A percentile compares a stretch with the other conserved stretches of the same genome.
phyloP scores from a whole-genome alignment of 2,329 filamentous ascomycete species.

The Clathrospora elynae region DNA sequence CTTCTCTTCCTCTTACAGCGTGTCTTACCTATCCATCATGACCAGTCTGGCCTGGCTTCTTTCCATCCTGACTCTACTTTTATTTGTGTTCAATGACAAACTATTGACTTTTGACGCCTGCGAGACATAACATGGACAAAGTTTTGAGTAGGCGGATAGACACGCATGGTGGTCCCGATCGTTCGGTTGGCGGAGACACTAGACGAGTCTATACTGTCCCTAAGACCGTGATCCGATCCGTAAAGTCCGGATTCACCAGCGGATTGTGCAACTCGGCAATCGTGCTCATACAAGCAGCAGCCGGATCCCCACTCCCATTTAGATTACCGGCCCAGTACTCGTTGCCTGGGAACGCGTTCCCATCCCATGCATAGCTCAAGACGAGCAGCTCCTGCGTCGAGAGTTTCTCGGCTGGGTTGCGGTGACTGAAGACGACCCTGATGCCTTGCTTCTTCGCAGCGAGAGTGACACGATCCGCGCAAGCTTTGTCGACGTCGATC shows the following conservation, averaged over 20 bases:
- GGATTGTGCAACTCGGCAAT: slow-evolving; percentile 16
- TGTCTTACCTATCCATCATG: too few species aligned
- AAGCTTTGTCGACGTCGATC: slow-evolving; percentile 1
- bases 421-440: slow-evolving; percentile 11
- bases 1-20: too few species aligned
- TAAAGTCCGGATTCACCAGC: slow-evolving; percentile 9
- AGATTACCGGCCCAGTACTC: slow-evolving; percentile 15
- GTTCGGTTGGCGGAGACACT: too few species aligned
- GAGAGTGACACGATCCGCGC: background rate
- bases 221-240: slow-evolving; percentile 8
- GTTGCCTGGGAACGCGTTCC: slow-evolving; percentile 14
- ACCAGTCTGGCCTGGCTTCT: too few species aligned
- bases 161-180: too few species aligned
- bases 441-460: slow-evolving; percentile 8
- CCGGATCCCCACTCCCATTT: slow-evolving; percentile 10
- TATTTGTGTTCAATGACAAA: too few species aligned
- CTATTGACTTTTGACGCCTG: too few species aligned
- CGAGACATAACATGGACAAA: too few species aligned
- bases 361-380: slow-evolving; percentile 16
- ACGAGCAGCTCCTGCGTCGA: slow-evolving; percentile 11
- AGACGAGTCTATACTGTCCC: background rate
- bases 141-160: too few species aligned
- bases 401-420: slow-evolving; percentile 13
- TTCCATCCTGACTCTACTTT: too few species aligned
- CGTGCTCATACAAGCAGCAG: slow-evolving; percentile 17